Conservation (phyloP, 768 basidiomycete species). For the Trametes elegans region DNA sequence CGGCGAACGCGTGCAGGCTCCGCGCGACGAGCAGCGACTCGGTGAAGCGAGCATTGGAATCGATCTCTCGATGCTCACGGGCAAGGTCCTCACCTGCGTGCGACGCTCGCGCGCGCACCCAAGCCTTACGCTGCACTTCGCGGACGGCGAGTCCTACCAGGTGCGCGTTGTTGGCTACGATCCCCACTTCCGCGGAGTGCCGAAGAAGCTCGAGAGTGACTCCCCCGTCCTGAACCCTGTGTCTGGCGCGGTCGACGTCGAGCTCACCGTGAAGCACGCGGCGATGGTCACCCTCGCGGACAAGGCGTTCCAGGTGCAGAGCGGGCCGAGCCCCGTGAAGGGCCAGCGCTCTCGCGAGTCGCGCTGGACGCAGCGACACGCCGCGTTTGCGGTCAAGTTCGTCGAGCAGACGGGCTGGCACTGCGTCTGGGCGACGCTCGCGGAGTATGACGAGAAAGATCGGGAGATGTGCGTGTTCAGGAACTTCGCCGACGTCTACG, state of each 20-base stretch:
- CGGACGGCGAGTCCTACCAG: conserved; percentile 36
- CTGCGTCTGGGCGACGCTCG: conserved; percentile 62
- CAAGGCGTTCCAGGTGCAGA: conserved; percentile 48
- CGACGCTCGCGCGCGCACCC: conserved; percentile 35
- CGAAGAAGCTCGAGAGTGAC: conserved; percentile 59
- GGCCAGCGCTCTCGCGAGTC: conserved; percentile 27
- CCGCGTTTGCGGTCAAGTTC: conserved; percentile 55
- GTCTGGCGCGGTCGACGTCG: conserved; percentile 28
- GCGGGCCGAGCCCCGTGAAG: not conserved
- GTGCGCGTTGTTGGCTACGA: conserved; percentile 64
- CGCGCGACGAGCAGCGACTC: not conserved
- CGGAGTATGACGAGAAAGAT: conserved; percentile 43
- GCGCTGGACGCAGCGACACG: conserved; percentile 47
- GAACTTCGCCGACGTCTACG: conserved; percentile 60
- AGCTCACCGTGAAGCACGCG: conserved; percentile 50
- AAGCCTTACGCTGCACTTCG: conserved; percentile 35
- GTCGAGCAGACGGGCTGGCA: conserved; percentile 51
- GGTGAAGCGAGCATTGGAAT: conserved; percentile 21
- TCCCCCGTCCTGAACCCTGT: conserved; percentile 36
- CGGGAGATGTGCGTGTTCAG: conserved; percentile 42
- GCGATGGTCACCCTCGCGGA: conserved; percentile 54
- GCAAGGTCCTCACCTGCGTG: conserved; percentile 32
- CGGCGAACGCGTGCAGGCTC: too few relatives aligned
- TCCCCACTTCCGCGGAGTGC: conserved; percentile 52
- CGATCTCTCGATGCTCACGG: conserved; percentile 31